Base-by-base conservation (phyloP, 2,329 filamentous ascomycete species). In the Pseudogymnoascus sp. region DNA sequence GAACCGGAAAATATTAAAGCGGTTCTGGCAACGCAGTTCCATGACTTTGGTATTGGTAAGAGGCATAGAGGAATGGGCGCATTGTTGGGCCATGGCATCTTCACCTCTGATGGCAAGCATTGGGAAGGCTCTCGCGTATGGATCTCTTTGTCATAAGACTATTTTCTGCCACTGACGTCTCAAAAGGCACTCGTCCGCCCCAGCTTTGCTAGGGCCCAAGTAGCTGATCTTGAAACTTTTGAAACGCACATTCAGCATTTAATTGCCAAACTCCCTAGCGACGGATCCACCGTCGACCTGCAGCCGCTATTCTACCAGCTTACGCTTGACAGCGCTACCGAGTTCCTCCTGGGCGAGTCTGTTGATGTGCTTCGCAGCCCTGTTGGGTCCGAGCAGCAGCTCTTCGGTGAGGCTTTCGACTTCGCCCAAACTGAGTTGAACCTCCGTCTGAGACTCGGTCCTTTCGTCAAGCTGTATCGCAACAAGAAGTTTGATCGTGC, bases 211-310 rank as follows among this genome's bases (percentile, higher is more conserved):
- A 72, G 80, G 11, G 79, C 81, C 62, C 79, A 83, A 69, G 75
- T 83, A 37, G 84, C 85, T 36, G 88, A 93, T 69, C 76, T 93
- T 35, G 78, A 84, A 36, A 82, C 87, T 61, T 86, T 90, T 65
- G 88, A 92, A 70, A 76, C 78, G n/a, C 89, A 93, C 71, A 78
- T 89, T 2, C 75, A 81, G 60, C 78, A 83, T 50, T 61, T 75
- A 80, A 60, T 77, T 77, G 12, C 77, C 89, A 15, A 83, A 81
- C 74, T 86, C 47, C 70, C 68, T 2, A 18, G 47, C 20, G 47
- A 53, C 9, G 47, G 47, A 12, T 53, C 47, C 28, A 53, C 47
- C 9, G 20, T 76, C 89, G 18, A 84, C 90, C 64, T 70, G 90
- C 3, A 82, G 87, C 64, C 75, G 76, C 2, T 88, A 4, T 84